phyloP scores from a whole-genome alignment of 2,329 filamentous ascomycete species.

The Cadophora gregata region DNA sequence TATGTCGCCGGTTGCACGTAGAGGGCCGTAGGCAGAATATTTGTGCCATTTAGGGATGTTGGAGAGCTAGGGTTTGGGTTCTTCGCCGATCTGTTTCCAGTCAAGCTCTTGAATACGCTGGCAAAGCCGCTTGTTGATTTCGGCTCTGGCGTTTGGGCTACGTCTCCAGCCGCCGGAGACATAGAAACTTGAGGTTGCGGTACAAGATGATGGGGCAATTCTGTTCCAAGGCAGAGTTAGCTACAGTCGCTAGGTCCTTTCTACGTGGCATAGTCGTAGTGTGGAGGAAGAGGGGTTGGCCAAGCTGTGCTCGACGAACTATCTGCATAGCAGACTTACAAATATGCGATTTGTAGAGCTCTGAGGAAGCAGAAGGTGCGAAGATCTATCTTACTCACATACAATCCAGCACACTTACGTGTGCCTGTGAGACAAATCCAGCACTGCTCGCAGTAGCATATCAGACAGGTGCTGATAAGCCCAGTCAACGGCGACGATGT shows the following conservation, averaged over 20 bases:
- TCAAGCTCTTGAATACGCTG: constrained; percentile 68
- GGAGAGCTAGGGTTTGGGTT: constrained; percentile 49
- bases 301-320: not conserved
- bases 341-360: not conserved
- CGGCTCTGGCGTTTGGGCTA: constrained; percentile 59
- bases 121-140: constrained; percentile 62
- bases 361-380: not conserved
- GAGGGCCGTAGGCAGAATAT: constrained; percentile 45
- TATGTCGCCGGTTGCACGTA: constrained; percentile 45
- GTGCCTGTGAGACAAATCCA: constrained; percentile 21
- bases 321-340: not conserved
- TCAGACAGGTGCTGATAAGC: constrained; percentile 15
- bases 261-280: too few relatives aligned
- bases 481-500: not conserved
- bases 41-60: constrained; percentile 49
- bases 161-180: constrained; percentile 65
- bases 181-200: constrained; percentile 51
- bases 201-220: constrained; percentile 4
- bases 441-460: constrained; percentile 21
- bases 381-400: constrained; percentile 18
- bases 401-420: constrained; percentile 16
- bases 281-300: not conserved
- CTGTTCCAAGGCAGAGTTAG: not conserved
- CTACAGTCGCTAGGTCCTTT: not conserved
- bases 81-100: constrained; percentile 59